Conservation (phyloP, 2,329 filamentous ascomycete species). For the Podosphaera leucotricha region DNA sequence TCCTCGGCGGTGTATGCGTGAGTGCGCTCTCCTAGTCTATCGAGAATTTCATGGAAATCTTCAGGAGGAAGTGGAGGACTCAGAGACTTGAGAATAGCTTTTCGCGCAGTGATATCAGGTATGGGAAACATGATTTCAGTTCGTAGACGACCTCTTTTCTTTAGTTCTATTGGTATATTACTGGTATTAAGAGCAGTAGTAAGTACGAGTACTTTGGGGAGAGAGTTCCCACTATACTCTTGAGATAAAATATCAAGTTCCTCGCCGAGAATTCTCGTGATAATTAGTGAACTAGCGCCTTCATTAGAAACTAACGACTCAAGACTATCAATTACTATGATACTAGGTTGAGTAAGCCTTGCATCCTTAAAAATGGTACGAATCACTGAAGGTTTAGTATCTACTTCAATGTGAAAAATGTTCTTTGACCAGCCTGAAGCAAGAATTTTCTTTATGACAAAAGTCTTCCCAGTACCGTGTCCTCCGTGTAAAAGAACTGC, state of each 20-base stretch:
- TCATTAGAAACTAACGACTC: conserved; percentile 44
- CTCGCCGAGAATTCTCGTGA: conserved; percentile 26
- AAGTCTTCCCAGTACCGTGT: conserved; percentile 63
- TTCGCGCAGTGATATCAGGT: conserved; percentile 45
- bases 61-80: conserved; percentile 22
- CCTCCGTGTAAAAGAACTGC: conserved; percentile 44
- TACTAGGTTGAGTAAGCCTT: conserved; percentile 42
- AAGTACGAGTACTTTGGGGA: conserved; percentile 43
- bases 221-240: conserved; percentile 9
- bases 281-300: conserved; percentile 24
- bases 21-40: conserved; percentile 45
- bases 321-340: conserved; percentile 59
- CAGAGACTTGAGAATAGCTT: conserved; percentile 44
- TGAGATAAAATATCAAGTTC: conserved; percentile 30
- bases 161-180: conserved; percentile 46
- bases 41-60: conserved; percentile 27
- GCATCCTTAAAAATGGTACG: conserved; percentile 49
- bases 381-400: conserved; percentile 34
- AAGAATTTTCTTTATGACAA: conserved; percentile 45
- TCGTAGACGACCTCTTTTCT: conserved; percentile 38
- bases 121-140: conserved; percentile 51
- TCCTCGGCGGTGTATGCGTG: conserved; percentile 75
- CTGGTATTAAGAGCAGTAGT: conserved; percentile 51
- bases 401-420: conserved; percentile 34
- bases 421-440: conserved; percentile 41